A percentile compares a stretch with the other conserved stretches of the same genome.
Conservation (phyloP, 257 asterid genomes). For the Solanum ossicruentum region DNA sequence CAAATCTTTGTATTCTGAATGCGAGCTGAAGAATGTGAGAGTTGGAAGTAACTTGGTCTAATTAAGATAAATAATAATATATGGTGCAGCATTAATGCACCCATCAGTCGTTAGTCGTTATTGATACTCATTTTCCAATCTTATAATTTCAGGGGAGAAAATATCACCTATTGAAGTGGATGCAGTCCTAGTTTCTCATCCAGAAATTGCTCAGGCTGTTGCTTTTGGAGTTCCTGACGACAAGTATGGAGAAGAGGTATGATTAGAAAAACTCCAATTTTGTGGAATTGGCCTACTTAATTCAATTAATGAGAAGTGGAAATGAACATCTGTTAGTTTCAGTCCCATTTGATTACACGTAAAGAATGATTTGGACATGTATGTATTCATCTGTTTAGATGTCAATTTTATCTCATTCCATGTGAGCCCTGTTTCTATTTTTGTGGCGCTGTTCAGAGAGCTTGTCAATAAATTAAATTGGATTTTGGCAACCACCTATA, state of each 20-base stretch:
- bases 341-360: neutral
- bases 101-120: neutral
- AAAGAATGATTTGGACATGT: neutral
- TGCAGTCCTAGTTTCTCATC: slow-evolving; percentile 73
- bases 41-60: neutral
- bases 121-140: neutral
- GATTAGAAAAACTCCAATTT: neutral
- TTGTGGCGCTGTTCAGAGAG: neutral
- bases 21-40: neutral
- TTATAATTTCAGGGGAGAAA: slow-evolving; percentile 62
- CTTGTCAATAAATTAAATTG: neutral
- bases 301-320: neutral
- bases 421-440: neutral
- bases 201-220: slow-evolving; percentile 76
- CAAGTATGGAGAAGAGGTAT: slow-evolving; percentile 97
- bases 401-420: neutral
- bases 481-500: neutral
- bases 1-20: neutral
- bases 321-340: neutral
- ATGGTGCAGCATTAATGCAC: neutral
- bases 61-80: neutral
- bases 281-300: neutral
- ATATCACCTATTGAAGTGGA: slow-evolving; percentile 97
- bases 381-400: neutral
- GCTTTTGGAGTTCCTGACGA: slow-evolving; percentile 97